Evolutionary conservation across 2,329 filamentous ascomycete genomes (phyloP), one percentile per base, ranked within the genome.

Genomic region (Penicillium sp.): DNA sequence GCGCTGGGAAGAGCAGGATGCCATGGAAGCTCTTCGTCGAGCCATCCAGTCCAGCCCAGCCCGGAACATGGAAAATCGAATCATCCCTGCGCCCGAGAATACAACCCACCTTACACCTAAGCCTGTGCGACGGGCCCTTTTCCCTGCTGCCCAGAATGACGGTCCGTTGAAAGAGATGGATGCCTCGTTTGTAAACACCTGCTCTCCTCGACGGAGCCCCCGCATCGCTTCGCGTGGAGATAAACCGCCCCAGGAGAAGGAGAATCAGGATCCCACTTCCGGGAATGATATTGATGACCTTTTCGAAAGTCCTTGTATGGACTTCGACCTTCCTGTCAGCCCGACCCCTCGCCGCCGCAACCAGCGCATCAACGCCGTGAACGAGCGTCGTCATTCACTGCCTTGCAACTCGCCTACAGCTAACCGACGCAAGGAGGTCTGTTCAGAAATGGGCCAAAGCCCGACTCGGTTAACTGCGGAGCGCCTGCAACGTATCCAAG

Each of bases 21-120:
- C 69, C 9, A 63, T 71, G 32, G 73, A 74, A 42, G 74, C 74
- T 7, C 65, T 79, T 35, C 69, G 71, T 49, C 73, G 77, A 49
- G 78, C 78, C 36, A 77, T 82, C 24, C 78, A 82, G 55, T 84
- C 81, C 4, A 84, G 81, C 55, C 81, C 81, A 11, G 76, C 73
- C 20, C 72, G 76, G 18, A 72, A 77, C 47, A 63, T 71, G 46
- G 74, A 74, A 47, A 70, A 64, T 39, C 73, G 72, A 40, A 65
- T 70, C 41, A 43, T 54, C 48, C 35, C 59, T 32, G 40, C 54
- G 27, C 47, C 59, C 67, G 72, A 78, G 49, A 73, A 80, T 50
- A 63, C 77, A 28, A 74, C 35, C 6, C 18, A 74, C 40, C 61
- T 79, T 11, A 81, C 79, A 3, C 79, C 80, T 2, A 80, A 75